These are phyloP conservation scores for Astrothelium macrocarpum DNA, from an alignment of 495 filamentous ascomycete genomes.

Conservation along the genomic window DNA sequence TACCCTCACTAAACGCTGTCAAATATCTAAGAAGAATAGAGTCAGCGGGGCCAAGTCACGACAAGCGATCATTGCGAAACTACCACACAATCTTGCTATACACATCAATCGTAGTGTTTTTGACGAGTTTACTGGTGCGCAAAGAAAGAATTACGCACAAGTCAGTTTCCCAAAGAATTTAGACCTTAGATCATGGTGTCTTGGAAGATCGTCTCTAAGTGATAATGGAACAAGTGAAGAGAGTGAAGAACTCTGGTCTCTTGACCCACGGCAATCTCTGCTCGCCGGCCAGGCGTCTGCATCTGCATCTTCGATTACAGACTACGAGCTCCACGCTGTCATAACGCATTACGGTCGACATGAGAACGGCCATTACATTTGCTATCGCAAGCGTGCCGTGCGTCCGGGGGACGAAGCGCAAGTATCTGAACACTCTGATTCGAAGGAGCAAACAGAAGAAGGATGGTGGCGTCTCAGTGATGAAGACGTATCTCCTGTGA, in stretches of 20 bases:
- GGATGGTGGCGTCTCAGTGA: conserved; percentile 83
- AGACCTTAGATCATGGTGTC: conserved; percentile 68
- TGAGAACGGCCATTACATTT: conserved; percentile 93
- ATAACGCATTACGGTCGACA: conserved; percentile 84
- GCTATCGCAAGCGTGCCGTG: conserved; percentile 60
- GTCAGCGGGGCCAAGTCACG: conserved; percentile 73
- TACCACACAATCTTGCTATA: conserved; percentile 67
- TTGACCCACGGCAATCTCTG: conserved; percentile 59
- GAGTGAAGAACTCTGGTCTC: conserved; percentile 52
- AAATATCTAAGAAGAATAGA: conserved; percentile 57
- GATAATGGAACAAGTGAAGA: conserved; percentile 25
- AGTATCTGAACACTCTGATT: background rate
- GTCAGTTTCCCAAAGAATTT: conserved; percentile 66
- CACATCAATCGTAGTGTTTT: conserved; percentile 91
- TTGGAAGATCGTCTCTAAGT: conserved; percentile 26
- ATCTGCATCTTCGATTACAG: conserved; percentile 21
- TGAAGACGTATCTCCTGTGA: conserved; percentile 64
- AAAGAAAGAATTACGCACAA: conserved; percentile 71
- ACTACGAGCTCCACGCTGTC: conserved; percentile 46
- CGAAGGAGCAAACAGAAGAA: conserved; percentile 20
- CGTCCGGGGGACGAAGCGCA: conserved; percentile 5
- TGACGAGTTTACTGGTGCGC: conserved; percentile 64
- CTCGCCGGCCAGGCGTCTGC: conserved; percentile 40
- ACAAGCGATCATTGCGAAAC: conserved; percentile 72
- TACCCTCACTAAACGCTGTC: conserved; percentile 60